A percentile compares a stretch with the other conserved stretches of the same genome.
These are phyloP conservation scores for Hypoxylon cercidicola DNA, from an alignment of 495 filamentous ascomycete genomes.

Conservation along the genomic window DNA sequence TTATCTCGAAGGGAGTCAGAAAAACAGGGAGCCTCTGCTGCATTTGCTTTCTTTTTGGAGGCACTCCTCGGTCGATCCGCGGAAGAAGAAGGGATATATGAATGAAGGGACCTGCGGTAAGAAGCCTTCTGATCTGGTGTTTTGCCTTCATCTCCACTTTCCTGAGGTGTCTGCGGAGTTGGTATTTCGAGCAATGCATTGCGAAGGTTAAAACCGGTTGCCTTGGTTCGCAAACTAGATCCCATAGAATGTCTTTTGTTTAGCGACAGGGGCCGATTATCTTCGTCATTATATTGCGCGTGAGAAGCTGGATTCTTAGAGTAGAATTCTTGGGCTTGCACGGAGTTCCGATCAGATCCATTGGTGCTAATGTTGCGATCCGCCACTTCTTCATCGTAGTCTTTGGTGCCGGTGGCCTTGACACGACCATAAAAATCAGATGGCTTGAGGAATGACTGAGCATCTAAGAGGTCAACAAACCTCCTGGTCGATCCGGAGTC, in stretches of 20 bases:
- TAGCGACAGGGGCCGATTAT: constrained; percentile 18
- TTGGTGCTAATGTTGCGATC: constrained; percentile 61
- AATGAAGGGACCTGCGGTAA: constrained; percentile 42
- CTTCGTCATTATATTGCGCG: constrained; percentile 11
- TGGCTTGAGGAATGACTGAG: constrained; percentile 59
- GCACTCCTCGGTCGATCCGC: constrained; percentile 20
- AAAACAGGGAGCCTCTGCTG: constrained; percentile 14
- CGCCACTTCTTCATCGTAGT: constrained; percentile 66
- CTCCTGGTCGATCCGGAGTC: constrained; percentile 34
- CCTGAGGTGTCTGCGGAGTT: constrained; percentile 25
- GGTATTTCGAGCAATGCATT: constrained; percentile 34
- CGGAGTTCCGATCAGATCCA: constrained; percentile 43
- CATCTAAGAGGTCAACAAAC: constrained; percentile 62
- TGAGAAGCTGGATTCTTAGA: constrained; percentile 18
- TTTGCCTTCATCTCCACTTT: constrained; percentile 13
- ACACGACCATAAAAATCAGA: constrained; percentile 56
- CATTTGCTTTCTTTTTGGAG: constrained; percentile 11
- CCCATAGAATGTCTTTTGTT: constrained; percentile 39
- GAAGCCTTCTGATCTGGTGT: constrained; percentile 15
- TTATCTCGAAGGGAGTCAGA: constrained; percentile 37
- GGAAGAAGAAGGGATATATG: constrained; percentile 26
- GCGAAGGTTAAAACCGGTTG: constrained; percentile 22
- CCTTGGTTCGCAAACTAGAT: constrained; percentile 39
- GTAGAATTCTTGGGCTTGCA: constrained; percentile 48
- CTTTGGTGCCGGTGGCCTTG: constrained; percentile 56